Conservation (phyloP, 192 early-diverging fungal genomes). For the Polychytrium aggregatum region DNA sequence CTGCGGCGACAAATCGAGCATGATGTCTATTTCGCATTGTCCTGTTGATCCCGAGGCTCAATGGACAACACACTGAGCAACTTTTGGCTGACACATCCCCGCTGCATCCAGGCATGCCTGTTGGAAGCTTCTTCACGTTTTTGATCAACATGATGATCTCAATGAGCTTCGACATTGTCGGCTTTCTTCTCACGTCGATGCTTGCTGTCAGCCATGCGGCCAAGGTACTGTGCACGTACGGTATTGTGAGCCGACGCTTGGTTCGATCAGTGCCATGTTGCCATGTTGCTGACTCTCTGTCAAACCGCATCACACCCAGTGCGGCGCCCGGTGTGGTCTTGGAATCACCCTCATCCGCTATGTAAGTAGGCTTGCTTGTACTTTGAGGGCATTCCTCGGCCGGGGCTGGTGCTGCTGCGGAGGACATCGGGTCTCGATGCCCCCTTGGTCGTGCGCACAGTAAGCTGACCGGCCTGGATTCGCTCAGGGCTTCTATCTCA, state of each 20-base stretch:
- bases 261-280: background rate
- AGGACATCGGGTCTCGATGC: background rate
- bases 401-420: background rate
- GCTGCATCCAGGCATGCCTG: constrained; percentile 56
- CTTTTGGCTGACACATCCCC: background rate
- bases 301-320: background rate
- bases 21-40: background rate
- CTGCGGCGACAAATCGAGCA: background rate
- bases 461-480: background rate
- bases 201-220: constrained; percentile 84
- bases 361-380: background rate
- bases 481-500: constrained; percentile 7
- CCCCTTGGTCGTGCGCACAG: background rate
- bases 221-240: constrained; percentile 49
- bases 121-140: constrained; percentile 66
- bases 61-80: background rate
- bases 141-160: constrained; percentile 65
- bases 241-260: background rate
- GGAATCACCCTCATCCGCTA: constrained; percentile 28
- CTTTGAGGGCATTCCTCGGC: background rate
- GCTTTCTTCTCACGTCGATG: constrained; percentile 85
- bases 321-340: constrained; percentile 21
- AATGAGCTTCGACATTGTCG: constrained; percentile 35
- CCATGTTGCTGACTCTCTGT: background rate
- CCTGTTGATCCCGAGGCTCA: background rate